Percentiles rank a stretch among this genome's conserved stretches.
These are phyloP conservation scores for Thozetella sp. DNA, from an alignment of 495 filamentous ascomycete species.

Conservation along the genomic window DNA sequence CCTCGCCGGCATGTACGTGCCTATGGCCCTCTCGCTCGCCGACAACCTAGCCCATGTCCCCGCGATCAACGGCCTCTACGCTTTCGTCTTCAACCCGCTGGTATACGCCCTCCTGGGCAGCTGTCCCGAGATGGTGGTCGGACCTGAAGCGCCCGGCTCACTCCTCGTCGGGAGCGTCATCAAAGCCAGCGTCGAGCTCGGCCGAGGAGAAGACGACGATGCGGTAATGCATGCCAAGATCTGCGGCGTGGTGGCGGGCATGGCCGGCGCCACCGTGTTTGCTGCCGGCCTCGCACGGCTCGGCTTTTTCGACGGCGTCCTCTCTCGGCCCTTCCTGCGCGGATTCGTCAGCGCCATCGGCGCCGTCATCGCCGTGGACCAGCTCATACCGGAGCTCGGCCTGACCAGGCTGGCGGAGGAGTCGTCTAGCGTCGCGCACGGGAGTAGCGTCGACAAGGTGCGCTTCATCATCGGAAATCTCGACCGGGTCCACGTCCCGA, in stretches of 20 bases:
- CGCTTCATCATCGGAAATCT: constrained; percentile 74
- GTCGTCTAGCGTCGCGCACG: constrained; percentile 65
- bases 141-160: constrained; percentile 92
- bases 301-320: constrained; percentile 93
- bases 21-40: constrained; percentile 94
- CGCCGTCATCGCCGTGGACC: constrained; percentile 93
- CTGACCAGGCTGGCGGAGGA: constrained; percentile 63
- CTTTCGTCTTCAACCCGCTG: constrained; percentile 89
- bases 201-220: constrained; percentile 72
- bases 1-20: constrained; percentile 95
- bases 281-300: constrained; percentile 79
- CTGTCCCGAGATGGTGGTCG: constrained; percentile 91
- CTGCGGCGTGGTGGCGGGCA: constrained; percentile 84
- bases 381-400: constrained; percentile 88
- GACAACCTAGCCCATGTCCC: constrained; percentile 92
- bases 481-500: constrained; percentile 68
- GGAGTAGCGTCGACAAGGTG: constrained; percentile 83
- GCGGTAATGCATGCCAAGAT: constrained; percentile 72
- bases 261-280: constrained; percentile 86
- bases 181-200: constrained; percentile 69
- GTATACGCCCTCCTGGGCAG: constrained; percentile 89
- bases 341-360: constrained; percentile 98
- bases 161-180: constrained; percentile 88
- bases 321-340: constrained; percentile 87
- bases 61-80: constrained; percentile 93